These are phyloP conservation scores for Arthrobotrys megalospora DNA, from an alignment of 2,329 filamentous ascomycete species.

Conservation along the genomic window DNA sequence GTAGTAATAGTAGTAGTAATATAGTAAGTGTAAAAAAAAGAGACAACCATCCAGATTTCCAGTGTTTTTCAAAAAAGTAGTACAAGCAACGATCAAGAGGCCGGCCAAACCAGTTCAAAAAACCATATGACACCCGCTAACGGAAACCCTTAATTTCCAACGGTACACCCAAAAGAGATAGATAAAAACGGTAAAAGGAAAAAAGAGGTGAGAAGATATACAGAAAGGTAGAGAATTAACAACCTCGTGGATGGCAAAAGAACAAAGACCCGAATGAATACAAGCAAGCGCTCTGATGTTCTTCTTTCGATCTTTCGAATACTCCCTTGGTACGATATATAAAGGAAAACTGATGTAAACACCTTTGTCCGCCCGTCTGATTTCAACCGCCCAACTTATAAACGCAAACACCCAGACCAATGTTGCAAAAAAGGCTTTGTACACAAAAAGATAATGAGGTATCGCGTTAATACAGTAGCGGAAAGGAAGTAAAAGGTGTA, in stretches of 20 bases:
- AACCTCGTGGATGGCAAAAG: slow-evolving; percentile 61
- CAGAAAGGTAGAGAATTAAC: slow-evolving; percentile 41
- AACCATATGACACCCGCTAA: slow-evolving; percentile 63
- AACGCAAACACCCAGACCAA: slow-evolving; percentile 52
- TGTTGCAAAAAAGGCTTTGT: slow-evolving; percentile 47
- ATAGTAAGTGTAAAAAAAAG: slow-evolving; percentile 26
- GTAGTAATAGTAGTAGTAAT: slow-evolving; percentile 32
- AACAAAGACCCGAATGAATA: slow-evolving; percentile 48
- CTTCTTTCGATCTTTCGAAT: slow-evolving; percentile 38
- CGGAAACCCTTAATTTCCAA: slow-evolving; percentile 65
- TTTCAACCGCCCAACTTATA: slow-evolving; percentile 47
- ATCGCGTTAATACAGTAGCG: slow-evolving; percentile 53
- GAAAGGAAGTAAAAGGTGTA: slow-evolving; percentile 42
- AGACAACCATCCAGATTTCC: slow-evolving; percentile 40
- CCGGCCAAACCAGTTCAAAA: slow-evolving; percentile 63
- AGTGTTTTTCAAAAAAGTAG: slow-evolving; percentile 51
- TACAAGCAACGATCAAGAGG: slow-evolving; percentile 59
- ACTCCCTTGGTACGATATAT: slow-evolving; percentile 49
- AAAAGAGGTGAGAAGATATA: slow-evolving; percentile 52
- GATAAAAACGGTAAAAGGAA: slow-evolving; percentile 49
- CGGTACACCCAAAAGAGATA: slow-evolving; percentile 65
- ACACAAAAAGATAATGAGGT: slow-evolving; percentile 50
- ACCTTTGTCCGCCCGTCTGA: slow-evolving; percentile 48
- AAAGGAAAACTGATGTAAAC: slow-evolving; percentile 31
- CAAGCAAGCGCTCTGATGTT: slow-evolving; percentile 15